Conservation (phyloP, 2,329 filamentous ascomycete species). For the Orbilia ellipsospora region DNA sequence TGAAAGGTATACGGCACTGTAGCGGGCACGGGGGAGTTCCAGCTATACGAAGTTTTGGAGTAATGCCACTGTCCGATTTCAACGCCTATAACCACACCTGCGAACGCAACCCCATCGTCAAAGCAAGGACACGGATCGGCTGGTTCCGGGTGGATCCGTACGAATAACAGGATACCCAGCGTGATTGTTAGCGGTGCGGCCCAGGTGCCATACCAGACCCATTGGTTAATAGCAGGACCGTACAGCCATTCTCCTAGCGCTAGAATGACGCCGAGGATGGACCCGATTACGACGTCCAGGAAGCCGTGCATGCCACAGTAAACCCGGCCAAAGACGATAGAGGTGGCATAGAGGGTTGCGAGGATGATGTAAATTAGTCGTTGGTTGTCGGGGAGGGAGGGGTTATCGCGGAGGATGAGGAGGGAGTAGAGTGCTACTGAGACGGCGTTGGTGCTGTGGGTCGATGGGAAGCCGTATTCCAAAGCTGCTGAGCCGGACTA, state of each 20-base stretch:
- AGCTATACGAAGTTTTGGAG: conserved; percentile 69
- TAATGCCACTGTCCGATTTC: conserved; percentile 88
- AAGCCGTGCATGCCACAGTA: conserved; percentile 99
- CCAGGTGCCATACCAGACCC: conserved; percentile 57
- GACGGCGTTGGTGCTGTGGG: conserved; percentile 95
- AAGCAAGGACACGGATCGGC: conserved; percentile 97
- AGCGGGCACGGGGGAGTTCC: conserved; percentile 68
- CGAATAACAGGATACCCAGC: conserved; percentile 64
- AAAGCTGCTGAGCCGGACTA: conserved; percentile 86
- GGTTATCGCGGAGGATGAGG: conserved; percentile 71
- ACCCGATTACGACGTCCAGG: conserved; percentile 86
- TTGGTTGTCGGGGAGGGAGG: conserved; percentile 71
- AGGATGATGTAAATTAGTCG: conserved; percentile 73
- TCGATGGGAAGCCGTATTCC: conserved; percentile 97
- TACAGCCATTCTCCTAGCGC: conserved; percentile 69
- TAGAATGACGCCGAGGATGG: conserved; percentile 76
- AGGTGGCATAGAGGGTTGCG: conserved; percentile 85
- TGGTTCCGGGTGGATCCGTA: conserved; percentile 92
- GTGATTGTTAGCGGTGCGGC: conserved; percentile 54
- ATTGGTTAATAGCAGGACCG: conserved; percentile 62
- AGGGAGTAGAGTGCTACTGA: conserved; percentile 90
- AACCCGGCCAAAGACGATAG: conserved; percentile 88
- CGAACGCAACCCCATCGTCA: conserved; percentile 93
- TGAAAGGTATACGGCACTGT: conserved; percentile 74
- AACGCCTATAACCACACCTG: conserved; percentile 86